A percentile compares a stretch with the other conserved stretches of the same genome.
These are phyloP conservation scores for Sedum album DNA, from an alignment of 164 flowering plant genomes.

Conservation along the genomic window DNA sequence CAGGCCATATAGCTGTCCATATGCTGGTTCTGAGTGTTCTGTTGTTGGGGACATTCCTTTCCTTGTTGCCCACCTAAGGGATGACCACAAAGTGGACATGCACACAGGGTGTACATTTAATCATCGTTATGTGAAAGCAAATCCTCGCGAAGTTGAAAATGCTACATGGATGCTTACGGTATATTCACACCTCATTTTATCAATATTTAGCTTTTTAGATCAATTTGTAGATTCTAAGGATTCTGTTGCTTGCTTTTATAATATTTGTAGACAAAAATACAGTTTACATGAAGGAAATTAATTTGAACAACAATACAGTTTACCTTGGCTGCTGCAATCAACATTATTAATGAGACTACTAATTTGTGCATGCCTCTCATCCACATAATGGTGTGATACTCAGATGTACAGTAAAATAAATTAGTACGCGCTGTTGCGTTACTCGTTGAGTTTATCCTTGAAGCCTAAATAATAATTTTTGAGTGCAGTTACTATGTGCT, in stretches of 20 bases:
- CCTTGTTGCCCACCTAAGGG: background rate
- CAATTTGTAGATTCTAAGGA: no score
- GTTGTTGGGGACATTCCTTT: conserved; percentile 17
- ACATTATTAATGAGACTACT: no score
- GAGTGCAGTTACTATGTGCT: no score
- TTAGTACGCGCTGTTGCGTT: background rate
- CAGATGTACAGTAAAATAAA: background rate
- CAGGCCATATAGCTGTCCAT: conserved; percentile 70
- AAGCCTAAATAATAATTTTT: background rate
- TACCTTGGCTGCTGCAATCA: no score
- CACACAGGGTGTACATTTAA: background rate
- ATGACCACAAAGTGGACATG: background rate
- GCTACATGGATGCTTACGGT: conserved; percentile 98
- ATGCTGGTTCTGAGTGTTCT: conserved; percentile 86
- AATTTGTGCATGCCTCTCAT: no score
- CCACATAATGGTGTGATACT: background rate
- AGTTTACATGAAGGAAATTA: no score
- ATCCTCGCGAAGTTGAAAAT: conserved; percentile 21
- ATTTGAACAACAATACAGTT: no score
- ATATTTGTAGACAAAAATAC: no score
- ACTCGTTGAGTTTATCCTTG: background rate
- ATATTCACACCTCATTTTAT: conserved; percentile 16
- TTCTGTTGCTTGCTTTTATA: no score
- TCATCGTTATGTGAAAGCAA: background rate
- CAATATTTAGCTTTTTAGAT: no score